These are phyloP conservation scores for Sporothrix euskadiensis DNA, from an alignment of 2,329 filamentous ascomycete species.

Conservation along the genomic window DNA sequence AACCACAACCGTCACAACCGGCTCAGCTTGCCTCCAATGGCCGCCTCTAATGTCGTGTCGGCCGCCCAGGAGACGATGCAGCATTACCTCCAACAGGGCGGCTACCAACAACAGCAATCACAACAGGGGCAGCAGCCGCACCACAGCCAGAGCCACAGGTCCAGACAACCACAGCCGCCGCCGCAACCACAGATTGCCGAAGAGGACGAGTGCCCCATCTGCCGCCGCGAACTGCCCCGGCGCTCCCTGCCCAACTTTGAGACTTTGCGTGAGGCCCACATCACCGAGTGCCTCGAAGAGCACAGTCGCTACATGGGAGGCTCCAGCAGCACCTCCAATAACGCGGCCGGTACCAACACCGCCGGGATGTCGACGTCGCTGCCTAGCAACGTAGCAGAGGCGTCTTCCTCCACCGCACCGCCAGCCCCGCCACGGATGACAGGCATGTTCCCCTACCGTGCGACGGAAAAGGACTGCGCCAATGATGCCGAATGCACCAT, in stretches of 20 bases:
- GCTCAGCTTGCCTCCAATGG: slow-evolving; percentile 38
- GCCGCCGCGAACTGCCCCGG: slow-evolving; percentile 68
- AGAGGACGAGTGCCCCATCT: slow-evolving; percentile 79
- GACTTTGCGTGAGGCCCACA: slow-evolving; percentile 57
- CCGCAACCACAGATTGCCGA: slow-evolving; percentile 52
- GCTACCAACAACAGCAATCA: slow-evolving; percentile 1
- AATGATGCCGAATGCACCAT: slow-evolving; percentile 68
- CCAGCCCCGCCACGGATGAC: slow-evolving; percentile 48
- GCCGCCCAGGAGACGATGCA: not conserved
- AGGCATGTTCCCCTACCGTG: slow-evolving; percentile 64
- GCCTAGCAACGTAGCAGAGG: not conserved
- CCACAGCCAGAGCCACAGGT: slow-evolving; percentile 29
- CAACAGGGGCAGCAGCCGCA: slow-evolving; percentile 31
- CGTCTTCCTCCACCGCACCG: slow-evolving; percentile 9
- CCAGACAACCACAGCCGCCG: not conserved
- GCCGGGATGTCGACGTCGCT: slow-evolving; percentile 15
- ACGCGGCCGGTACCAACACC: slow-evolving; percentile 15
- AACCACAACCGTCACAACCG: slow-evolving; percentile 24
- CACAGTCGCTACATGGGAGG: slow-evolving; percentile 53
- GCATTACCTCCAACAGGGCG: not conserved
- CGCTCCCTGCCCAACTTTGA: slow-evolving; percentile 56
- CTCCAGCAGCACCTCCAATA: not conserved
- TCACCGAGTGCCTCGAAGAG: slow-evolving; percentile 57
- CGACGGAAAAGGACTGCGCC: slow-evolving; percentile 69
- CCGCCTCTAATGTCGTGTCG: not conserved